Conservation (phyloP, 768 basidiomycete genomes). For the Pleurotus giganteus region DNA sequence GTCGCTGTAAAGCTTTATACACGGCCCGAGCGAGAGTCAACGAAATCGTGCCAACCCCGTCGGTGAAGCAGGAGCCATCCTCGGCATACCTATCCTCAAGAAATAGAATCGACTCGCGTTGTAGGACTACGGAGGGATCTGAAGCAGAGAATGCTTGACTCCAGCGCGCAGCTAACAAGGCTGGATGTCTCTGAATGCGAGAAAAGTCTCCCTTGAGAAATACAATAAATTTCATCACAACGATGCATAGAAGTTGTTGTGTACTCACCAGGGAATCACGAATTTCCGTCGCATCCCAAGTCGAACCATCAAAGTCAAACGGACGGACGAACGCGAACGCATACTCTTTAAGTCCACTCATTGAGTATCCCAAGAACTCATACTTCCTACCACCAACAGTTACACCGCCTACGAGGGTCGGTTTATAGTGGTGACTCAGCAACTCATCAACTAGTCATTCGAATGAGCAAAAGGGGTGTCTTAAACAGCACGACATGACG, state of each 20-base stretch:
- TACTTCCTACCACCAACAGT: conserved; percentile 41
- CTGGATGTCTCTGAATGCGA: conserved; percentile 34
- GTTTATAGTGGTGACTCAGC: conserved; percentile 31
- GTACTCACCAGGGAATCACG: conserved; percentile 31
- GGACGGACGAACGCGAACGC: conserved; percentile 47
- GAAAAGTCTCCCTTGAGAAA: conserved; percentile 38
- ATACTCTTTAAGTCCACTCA: conserved; percentile 49
- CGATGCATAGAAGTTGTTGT: neutral
- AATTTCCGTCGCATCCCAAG: conserved; percentile 24
- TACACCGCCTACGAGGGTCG: conserved; percentile 30
- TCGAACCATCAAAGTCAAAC: conserved; percentile 27
- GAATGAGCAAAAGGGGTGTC: neutral
- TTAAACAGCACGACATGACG: neutral
- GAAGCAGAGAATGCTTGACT: conserved; percentile 54
- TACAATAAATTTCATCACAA: neutral
- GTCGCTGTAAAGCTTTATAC: conserved; percentile 31
- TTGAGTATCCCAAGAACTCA: conserved; percentile 50
- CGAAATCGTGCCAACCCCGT: conserved; percentile 51
- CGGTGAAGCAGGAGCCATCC: conserved; percentile 39
- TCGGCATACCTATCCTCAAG: conserved; percentile 29
- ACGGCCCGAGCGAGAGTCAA: conserved; percentile 30
- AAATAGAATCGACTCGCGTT: conserved; percentile 28
- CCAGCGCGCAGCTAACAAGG: conserved; percentile 51
- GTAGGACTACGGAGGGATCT: conserved; percentile 40
- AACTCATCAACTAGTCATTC: conserved; percentile 23